Conservation (phyloP, 495 filamentous ascomycete species). For the Annulohypoxylon stygium region DNA sequence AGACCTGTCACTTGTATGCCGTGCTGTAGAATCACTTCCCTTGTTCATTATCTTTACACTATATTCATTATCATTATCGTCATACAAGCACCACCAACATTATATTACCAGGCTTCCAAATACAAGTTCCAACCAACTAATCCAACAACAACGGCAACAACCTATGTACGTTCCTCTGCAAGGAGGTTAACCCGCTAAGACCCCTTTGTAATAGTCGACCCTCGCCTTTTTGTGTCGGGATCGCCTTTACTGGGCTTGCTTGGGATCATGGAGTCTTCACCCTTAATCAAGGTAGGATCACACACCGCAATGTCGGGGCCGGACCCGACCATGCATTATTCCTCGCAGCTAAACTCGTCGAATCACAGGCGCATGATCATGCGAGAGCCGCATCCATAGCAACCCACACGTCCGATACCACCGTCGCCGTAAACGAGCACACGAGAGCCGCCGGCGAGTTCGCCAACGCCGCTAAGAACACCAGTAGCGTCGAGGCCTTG, state of each 20-base stretch:
- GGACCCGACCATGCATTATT: conserved; percentile 21
- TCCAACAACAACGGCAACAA: background rate
- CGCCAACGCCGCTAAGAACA: conserved; percentile 80
- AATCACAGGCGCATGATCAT: conserved; percentile 84
- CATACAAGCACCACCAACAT: conserved; percentile 12
- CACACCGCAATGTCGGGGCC: conserved; percentile 9
- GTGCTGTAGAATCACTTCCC: background rate
- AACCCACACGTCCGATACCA: conserved; percentile 79
- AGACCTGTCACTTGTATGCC: background rate
- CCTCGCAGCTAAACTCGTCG: conserved; percentile 34
- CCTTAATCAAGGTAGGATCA: conserved; percentile 58
- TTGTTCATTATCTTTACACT: background rate
- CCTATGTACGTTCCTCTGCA: background rate
- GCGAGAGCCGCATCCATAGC: conserved; percentile 82
- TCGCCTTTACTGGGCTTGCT: background rate
- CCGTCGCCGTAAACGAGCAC: conserved; percentile 86
- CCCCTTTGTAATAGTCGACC: conserved; percentile 2
- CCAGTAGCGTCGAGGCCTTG: conserved; percentile 83
- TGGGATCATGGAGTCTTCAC: conserved; percentile 58
- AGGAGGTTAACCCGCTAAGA: background rate
- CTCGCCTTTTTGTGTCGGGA: conserved; percentile 7
- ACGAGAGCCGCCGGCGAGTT: conserved; percentile 91
- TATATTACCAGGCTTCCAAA: background rate
- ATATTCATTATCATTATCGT: conserved; percentile 15
- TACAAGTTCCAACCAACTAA: background rate